Evolutionary conservation across 2,329 filamentous ascomycete species (phyloP).

Genomic region (Apiospora malaysiana): DNA sequence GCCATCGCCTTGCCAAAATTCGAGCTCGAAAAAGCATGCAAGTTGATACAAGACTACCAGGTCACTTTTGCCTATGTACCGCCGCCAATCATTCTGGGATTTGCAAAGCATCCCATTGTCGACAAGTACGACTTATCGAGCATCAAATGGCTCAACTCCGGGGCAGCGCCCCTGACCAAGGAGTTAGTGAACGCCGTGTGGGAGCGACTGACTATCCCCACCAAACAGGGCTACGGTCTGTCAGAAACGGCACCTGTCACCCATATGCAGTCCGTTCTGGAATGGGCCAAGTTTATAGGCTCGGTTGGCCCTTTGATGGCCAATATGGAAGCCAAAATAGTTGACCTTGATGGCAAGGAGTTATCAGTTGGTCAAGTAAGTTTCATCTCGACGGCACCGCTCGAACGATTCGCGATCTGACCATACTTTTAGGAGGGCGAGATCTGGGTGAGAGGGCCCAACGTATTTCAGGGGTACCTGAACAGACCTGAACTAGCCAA

Average conservation of each 20-base stretch:
- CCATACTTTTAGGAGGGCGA: constrained; percentile 61
- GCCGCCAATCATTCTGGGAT: constrained; percentile 80
- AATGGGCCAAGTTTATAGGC: constrained; percentile 79
- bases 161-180: constrained; percentile 81
- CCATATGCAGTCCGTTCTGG: constrained; percentile 73
- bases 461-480: constrained; percentile 79
- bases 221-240: constrained; percentile 93
- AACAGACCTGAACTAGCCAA: constrained; percentile 74
- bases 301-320: constrained; percentile 79
- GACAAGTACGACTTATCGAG: constrained; percentile 80
- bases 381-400: constrained; percentile 7
- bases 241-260: constrained; percentile 85
- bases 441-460: constrained; percentile 79
- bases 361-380: constrained; percentile 58
- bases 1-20: constrained; percentile 80
- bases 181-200: constrained; percentile 82
- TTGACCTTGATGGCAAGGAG: constrained; percentile 64
- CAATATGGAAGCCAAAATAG: constrained; percentile 82
- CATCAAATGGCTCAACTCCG: constrained; percentile 84
- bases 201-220: constrained; percentile 73
- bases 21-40: constrained; percentile 79
- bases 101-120: constrained; percentile 80
- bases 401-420: constrained; percentile 5
- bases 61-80: constrained; percentile 84
- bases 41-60: constrained; percentile 73